phyloP scores from a whole-genome alignment of 2,329 filamentous ascomycete species.

The Colletotrichum cereale region DNA sequence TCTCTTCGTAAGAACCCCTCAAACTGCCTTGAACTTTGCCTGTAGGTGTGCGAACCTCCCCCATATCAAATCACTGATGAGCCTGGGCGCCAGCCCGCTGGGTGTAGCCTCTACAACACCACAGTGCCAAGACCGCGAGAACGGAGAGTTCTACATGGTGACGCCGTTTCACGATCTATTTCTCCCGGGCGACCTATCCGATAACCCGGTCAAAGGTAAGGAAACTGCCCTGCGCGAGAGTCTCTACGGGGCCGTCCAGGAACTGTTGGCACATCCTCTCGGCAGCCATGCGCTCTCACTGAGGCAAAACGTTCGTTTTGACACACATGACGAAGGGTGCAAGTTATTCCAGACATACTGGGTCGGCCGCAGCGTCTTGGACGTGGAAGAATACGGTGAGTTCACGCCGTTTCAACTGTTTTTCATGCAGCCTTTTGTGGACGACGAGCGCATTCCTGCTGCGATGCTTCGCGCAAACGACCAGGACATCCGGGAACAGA shows the following conservation, averaged over 20 bases:
- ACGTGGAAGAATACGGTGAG: not conserved
- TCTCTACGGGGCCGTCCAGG: not conserved
- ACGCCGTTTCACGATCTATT: conserved; percentile 33
- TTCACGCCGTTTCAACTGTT: conserved; percentile 26
- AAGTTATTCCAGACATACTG: conserved; percentile 4
- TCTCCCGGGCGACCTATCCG: not conserved
- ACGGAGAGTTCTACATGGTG: not conserved
- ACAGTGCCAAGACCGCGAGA: not conserved
- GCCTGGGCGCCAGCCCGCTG: conserved; percentile 1
- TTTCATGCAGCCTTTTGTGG: conserved; percentile 23
- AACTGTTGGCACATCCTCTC: not conserved
- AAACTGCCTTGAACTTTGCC: conserved; percentile 26
- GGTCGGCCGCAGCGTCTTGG: not conserved
- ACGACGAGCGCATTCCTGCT: conserved; percentile 19
- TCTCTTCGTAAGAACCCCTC: not conserved
- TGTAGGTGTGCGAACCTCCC: conserved; percentile 13
- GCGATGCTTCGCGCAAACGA: conserved; percentile 8
- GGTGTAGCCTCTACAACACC: not conserved
- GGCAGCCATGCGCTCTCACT: not conserved
- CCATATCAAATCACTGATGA: conserved; percentile 8
- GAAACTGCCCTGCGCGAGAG: not conserved
- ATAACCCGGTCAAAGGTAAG: not conserved
- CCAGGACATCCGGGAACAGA: not conserved
- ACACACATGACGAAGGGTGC: no score
- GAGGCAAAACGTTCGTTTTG: not conserved